phyloP scores from a whole-genome alignment of 257 asterid species.

The Nicotiana obtusifolia region DNA sequence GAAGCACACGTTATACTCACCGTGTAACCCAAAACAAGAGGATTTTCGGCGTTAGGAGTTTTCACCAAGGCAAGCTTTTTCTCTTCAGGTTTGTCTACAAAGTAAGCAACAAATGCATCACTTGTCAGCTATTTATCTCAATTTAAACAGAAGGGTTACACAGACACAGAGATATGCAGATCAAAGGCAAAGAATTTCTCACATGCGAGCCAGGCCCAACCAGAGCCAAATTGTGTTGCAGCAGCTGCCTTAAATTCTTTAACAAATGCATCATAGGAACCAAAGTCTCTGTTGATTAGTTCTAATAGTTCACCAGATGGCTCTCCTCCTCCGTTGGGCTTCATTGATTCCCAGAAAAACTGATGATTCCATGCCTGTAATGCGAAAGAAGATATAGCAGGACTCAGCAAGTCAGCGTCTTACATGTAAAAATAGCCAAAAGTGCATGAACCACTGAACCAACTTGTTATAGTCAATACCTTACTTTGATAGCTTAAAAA shows the following conservation, averaged over 20 bases:
- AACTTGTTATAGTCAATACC: background rate
- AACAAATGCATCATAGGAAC: constrained; percentile 68
- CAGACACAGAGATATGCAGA: background rate
- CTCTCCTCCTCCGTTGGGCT: constrained; percentile 86
- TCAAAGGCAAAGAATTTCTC: constrained; percentile 31
- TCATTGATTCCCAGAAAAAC: constrained; percentile 94
- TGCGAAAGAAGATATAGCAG: background rate
- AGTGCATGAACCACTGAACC: background rate
- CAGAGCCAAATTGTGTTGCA: constrained; percentile 86
- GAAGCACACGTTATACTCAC: constrained; percentile 33
- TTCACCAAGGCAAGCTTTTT: constrained; percentile 75
- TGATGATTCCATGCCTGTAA: constrained; percentile 88
- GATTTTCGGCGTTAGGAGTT: constrained; percentile 93
- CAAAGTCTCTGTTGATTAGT: constrained; percentile 80
- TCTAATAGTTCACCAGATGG: constrained; percentile 66
- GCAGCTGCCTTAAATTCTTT: constrained; percentile 83
- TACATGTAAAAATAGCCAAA: background rate
- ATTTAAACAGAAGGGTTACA: background rate
- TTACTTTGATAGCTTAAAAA: background rate
- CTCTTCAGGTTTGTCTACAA: constrained; percentile 78
- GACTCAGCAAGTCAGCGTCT: background rate
- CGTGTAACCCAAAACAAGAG: constrained; percentile 87
- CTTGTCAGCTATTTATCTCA: background rate
- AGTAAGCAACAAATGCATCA: constrained; percentile 6
- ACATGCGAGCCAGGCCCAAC: constrained; percentile 99